phyloP scores from a whole-genome alignment of 176 grass and related monocot species.

The Pharus latifolius region DNA sequence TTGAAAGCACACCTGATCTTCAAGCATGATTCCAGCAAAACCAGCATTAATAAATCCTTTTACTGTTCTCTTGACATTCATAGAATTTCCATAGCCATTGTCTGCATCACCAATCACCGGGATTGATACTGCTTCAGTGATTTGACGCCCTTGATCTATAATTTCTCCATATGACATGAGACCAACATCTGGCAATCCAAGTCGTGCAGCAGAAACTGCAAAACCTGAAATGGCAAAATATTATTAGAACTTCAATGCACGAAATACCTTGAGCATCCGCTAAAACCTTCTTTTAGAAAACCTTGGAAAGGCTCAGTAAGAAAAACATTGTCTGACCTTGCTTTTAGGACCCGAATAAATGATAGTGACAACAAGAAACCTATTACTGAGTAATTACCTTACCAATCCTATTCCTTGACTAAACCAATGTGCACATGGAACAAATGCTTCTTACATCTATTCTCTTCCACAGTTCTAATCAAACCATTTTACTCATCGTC shows the following conservation, averaged over 20 bases:
- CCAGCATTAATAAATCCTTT: conserved; percentile 97
- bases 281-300: background rate
- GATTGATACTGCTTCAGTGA: conserved; percentile 70
- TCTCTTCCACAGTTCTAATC: too few relatives aligned
- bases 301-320: background rate
- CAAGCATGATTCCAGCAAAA: conserved; percentile 93
- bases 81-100: conserved; percentile 85
- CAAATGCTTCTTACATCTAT: too few relatives aligned
- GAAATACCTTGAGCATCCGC: background rate
- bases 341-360: background rate
- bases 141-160: conserved; percentile 68
- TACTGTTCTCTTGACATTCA: conserved; percentile 92
- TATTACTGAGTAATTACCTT: background rate
- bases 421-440: too few relatives aligned
- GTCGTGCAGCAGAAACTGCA: conserved; percentile 76
- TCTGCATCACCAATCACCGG: conserved; percentile 95
- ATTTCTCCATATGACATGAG: conserved; percentile 97
- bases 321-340: background rate
- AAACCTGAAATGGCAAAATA: conserved; percentile 38
- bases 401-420: too few relatives aligned
- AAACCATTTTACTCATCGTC: too few relatives aligned
- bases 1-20: conserved; percentile 62
- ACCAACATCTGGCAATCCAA: conserved; percentile 92
- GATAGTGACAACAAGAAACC: background rate
- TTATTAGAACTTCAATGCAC: background rate